These are phyloP conservation scores for Echites panduratus DNA, from an alignment of 257 asterid genomes.

Conservation along the genomic window DNA sequence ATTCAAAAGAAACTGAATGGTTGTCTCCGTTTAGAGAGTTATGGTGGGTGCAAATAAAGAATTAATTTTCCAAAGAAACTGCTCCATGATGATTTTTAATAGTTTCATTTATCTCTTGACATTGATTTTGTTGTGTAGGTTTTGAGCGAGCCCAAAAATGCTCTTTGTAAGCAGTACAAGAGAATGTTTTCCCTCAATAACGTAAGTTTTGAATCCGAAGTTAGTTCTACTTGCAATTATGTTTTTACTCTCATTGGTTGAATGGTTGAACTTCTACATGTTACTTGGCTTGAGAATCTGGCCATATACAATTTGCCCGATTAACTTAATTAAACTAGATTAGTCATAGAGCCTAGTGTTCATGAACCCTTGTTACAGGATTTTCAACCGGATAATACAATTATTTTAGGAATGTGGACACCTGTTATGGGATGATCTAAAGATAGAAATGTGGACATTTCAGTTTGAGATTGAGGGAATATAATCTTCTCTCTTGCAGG, in stretches of 20 bases:
- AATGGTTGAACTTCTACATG: not conserved
- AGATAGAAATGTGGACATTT: not conserved
- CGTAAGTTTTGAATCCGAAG: conserved; percentile 41
- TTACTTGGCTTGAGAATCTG: not conserved
- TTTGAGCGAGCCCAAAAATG: conserved; percentile 80
- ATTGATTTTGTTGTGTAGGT: conserved; percentile 44
- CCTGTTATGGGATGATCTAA: not conserved
- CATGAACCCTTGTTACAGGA: not conserved
- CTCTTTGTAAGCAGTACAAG: conserved; percentile 88
- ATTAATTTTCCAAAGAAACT: not conserved
- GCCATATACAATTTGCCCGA: not conserved
- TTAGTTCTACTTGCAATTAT: not conserved
- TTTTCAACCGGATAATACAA: not conserved
- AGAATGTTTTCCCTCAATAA: conserved; percentile 75
- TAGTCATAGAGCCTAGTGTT: not conserved
- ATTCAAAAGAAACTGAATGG: too few species aligned
- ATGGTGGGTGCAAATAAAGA: not conserved
- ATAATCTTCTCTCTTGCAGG: conserved; percentile 35
- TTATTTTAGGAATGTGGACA: not conserved
- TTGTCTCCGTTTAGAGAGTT: not conserved
- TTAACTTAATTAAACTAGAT: not conserved
- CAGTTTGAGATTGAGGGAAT: not conserved
- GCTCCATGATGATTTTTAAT: not conserved
- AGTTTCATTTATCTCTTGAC: conserved; percentile 1
- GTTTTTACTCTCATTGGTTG: not conserved